Evolutionary conservation across 192 early-diverging fungal genomes (phyloP).

Genomic region (Linnemannia hyalina): DNA sequence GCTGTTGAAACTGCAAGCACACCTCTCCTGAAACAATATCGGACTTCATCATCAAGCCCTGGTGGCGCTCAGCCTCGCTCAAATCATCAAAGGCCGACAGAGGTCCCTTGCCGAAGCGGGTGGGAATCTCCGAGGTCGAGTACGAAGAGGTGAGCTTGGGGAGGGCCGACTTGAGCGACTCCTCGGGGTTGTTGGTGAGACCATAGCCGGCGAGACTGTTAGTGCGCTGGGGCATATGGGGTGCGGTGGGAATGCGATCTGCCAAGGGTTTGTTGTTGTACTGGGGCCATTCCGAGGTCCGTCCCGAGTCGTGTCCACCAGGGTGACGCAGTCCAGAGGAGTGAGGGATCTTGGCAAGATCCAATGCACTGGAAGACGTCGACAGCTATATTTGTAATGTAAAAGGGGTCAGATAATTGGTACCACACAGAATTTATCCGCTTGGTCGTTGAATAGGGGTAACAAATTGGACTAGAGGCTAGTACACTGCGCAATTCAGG

Average conservation of each 20-base stretch:
- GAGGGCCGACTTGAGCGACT: slow-evolving; percentile 46
- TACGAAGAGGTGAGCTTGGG: slow-evolving; percentile 60
- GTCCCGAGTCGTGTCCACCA: slow-evolving; percentile 61
- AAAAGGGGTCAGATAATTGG: not conserved
- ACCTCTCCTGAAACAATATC: slow-evolving; percentile 37
- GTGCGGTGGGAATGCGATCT: slow-evolving; percentile 27
- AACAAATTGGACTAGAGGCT: not conserved
- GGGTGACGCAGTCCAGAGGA: slow-evolving; percentile 55
- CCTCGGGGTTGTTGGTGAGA: slow-evolving; percentile 34
- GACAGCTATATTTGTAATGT: slow-evolving; percentile 50
- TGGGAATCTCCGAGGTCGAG: slow-evolving; percentile 60
- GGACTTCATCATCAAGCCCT: slow-evolving; percentile 28
- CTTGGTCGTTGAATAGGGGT: not conserved
- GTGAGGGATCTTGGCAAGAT: slow-evolving; percentile 58
- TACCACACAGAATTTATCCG: not conserved
- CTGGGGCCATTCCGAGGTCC: slow-evolving; percentile 59
- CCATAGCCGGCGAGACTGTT: slow-evolving; percentile 52
- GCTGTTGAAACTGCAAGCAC: slow-evolving; percentile 59
- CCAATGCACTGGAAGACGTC: slow-evolving; percentile 56
- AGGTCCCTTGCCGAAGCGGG: slow-evolving; percentile 38
- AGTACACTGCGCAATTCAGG: not conserved
- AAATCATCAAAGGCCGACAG: slow-evolving; percentile 45
- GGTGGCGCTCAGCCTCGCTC: slow-evolving; percentile 29
- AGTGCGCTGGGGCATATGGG: slow-evolving; percentile 46
- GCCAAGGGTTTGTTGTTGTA: slow-evolving; percentile 51